Evolutionary conservation across 352 stramenopile species (phyloP), one percentile per base, ranked within the genome.

Genomic region (Phytophthora ohioensis): DNA sequence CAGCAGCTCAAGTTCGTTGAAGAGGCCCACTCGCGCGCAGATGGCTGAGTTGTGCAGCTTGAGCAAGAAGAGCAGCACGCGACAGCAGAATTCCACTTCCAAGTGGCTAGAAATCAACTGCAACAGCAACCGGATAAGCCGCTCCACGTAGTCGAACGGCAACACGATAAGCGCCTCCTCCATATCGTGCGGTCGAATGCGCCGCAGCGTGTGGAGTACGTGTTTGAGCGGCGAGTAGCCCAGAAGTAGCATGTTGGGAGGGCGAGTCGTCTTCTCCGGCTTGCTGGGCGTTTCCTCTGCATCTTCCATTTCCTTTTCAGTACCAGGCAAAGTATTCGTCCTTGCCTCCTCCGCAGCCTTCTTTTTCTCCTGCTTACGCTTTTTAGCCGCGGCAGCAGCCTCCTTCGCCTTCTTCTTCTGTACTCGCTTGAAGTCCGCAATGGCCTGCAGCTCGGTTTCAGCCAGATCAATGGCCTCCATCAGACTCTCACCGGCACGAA

Each of bases 81-180:
- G 79, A 77, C 85, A 93, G 78, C 93, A 98, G 53, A 98, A 90
- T 68, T 99, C 97, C 35, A 99, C 87, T 43, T 97, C 95, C 58
- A 97, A 73, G 66, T 93, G 86, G 65, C 76, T 80, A 55, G 86
- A 92, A 54, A 95, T 94, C 27, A 98, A 81, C 69, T 97, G 69
- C 47, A 98, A 87, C 21, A 99, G 79, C 73, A 98, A 93, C 57
- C 90, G 85, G 54, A 99, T 92, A 45, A 99, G 73, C 46, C 94
- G 85, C 73, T 99, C 89, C 12, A 99, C 91, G 79, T 98, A 94
- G 68, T 97, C 93, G 43, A 99, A 93, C n/a, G 98, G 95, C 38
- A 99, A 81, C 55, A 99, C 90, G 55, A 99, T 91, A 42, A 99
- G 79, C 36, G 96, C 97, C 67, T 99, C 95, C 75, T 99, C 98